Base-by-base conservation (phyloP, 2,329 filamentous ascomycete species). In the Neopestalotiopsis sp. region DNA sequence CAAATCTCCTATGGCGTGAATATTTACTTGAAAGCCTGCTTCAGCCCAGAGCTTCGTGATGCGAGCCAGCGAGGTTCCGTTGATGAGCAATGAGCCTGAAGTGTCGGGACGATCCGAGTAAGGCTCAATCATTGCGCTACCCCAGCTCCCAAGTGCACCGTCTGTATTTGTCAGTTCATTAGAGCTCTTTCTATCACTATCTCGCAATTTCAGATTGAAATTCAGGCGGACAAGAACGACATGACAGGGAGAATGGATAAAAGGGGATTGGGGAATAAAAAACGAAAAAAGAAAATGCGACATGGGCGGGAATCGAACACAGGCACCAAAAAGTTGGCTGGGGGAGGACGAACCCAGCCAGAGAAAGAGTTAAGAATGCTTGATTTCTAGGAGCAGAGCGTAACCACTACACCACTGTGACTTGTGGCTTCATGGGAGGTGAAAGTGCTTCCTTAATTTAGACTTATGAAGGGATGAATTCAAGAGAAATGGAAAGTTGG, bases 1-100 rank as follows among this genome's bases (percentile, higher is more conserved):
- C 4, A 88, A 82, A 77, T 93, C 91, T 9, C 91, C 91, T 69
- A 93, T 93, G 62, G 90, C 91, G 77, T 93, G 91, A 69, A 93
- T 91, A 74, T 91, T 91, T 68, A 93, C 90, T 75, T 93, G 91
- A 73, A 85, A 92, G 13, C 88, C 89, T 45, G 83, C 84, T 2
- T 79, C 78, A 17, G 89, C 86, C 91, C 91, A 93, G 34, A 85
- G 78, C 12, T 79, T 80, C 2, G 90, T 83, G 10, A 91, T 80
- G 5, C 81, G 76, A 0, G 83, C 84, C 66, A 93, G 81, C 3
- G 85, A 84, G 0, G 86, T 86, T n/a, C 87, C 85, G 75, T 91
- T 91, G 67, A 92, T 87, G 40, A 93, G 84, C 64, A 93, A 86
- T 0, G 89, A 91, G 13, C 91, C 91, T 0, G 84, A 86, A 0